Percentiles rank a stretch among this genome's conserved stretches.
These are phyloP conservation scores for Aspergillus flavus DNA, from an alignment of 2,329 filamentous ascomycete species.

Conservation along the genomic window DNA sequence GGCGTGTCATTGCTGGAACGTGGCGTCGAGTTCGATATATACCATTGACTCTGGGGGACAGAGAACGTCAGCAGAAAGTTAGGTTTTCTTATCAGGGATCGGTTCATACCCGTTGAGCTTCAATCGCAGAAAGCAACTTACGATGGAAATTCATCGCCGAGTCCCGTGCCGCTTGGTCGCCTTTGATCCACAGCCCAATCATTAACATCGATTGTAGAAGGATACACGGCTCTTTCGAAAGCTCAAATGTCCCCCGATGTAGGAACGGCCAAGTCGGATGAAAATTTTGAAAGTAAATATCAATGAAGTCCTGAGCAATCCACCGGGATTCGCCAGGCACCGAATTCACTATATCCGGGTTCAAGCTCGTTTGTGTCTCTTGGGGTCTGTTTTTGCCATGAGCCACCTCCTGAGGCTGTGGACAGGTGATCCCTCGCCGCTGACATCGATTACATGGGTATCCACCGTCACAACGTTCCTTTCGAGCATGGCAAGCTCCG, in stretches of 20 bases:
- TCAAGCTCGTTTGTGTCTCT: neutral
- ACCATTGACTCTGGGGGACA: constrained; percentile 17
- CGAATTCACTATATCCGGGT: neutral
- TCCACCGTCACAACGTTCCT: constrained; percentile 19
- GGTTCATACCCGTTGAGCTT: constrained; percentile 24
- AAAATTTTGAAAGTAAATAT: constrained; percentile 29
- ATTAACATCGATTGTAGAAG: constrained; percentile 30
- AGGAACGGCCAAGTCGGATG: constrained; percentile 32
- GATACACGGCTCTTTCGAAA: constrained; percentile 24
- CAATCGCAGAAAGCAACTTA: constrained; percentile 21
- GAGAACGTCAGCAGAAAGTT: neutral
- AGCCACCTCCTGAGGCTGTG: neutral
- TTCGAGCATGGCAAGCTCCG: constrained; percentile 19
- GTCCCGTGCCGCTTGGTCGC: constrained; percentile 17
- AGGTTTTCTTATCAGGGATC: fast-evolving
- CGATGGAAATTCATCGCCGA: constrained; percentile 26
- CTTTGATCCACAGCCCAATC: constrained; percentile 30
- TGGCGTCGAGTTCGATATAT: constrained; percentile 3
- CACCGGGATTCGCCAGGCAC: constrained; percentile 10
- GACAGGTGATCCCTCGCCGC: constrained; percentile 11
- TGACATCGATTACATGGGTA: constrained; percentile 20
- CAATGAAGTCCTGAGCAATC: constrained; percentile 23
- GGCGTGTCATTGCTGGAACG: neutral
- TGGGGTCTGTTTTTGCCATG: neutral
- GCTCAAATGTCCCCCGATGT: constrained; percentile 24